Evolutionary conservation across 2,329 filamentous ascomycete species (phyloP).

Genomic region (Fusarium lyarnte): DNA sequence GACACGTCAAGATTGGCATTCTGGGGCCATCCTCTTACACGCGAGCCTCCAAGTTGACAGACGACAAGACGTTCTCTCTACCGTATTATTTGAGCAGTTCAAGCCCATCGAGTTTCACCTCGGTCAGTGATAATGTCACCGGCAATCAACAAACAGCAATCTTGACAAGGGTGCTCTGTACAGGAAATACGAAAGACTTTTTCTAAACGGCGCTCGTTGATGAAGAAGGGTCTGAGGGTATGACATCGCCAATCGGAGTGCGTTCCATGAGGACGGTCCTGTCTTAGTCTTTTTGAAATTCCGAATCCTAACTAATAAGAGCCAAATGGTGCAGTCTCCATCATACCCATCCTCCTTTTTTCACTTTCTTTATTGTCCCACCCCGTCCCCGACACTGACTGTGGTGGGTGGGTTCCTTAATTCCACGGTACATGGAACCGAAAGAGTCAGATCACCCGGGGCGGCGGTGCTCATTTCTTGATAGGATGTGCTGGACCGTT

Average conservation of each 20-base stretch:
- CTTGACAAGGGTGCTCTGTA: slow-evolving; percentile 20
- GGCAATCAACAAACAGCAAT: slow-evolving; percentile 6
- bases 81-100: background rate
- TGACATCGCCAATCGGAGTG: slow-evolving; percentile 37
- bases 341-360: slow-evolving; percentile 16
- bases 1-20: slow-evolving; percentile 22
- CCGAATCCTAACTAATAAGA: slow-evolving; percentile 6
- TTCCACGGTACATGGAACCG: slow-evolving; percentile 26
- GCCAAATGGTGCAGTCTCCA: background rate
- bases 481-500: slow-evolving; percentile 17
- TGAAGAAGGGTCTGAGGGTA: slow-evolving; percentile 32
- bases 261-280: slow-evolving; percentile 41
- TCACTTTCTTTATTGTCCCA: slow-evolving; percentile 1
- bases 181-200: slow-evolving; percentile 26
- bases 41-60: slow-evolving; percentile 10
- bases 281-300: slow-evolving; percentile 32
- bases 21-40: slow-evolving; percentile 10
- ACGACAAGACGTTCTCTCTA: background rate
- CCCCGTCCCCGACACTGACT: slow-evolving; percentile 5
- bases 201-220: slow-evolving; percentile 13
- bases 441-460: slow-evolving; percentile 32
- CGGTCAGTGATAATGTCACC: slow-evolving; percentile 3
- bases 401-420: slow-evolving; percentile 7
- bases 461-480: slow-evolving; percentile 9
- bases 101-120: background rate